phyloP scores from a whole-genome alignment of 352 stramenopile species.

The Phytophthora pistaciae region DNA sequence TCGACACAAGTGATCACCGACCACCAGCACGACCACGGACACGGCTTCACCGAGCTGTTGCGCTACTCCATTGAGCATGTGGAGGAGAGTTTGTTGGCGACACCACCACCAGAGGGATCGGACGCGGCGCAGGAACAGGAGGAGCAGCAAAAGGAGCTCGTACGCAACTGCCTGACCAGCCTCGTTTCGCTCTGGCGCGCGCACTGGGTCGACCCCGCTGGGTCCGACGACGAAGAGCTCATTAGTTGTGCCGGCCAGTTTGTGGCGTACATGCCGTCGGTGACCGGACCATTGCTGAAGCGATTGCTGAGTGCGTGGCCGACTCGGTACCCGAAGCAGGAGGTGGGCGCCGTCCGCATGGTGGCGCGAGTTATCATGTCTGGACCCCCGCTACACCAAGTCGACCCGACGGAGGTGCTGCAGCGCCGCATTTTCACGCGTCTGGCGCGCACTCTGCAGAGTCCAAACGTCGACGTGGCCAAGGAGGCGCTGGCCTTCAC shows the following conservation, averaged over 20 bases:
- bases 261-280: constrained; percentile 82
- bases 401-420: constrained; percentile 45
- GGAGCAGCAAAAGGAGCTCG: constrained; percentile 54
- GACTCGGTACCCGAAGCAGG: constrained; percentile 65
- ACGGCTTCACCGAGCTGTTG: constrained; percentile 85
- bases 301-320: constrained; percentile 75
- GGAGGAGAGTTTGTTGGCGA: constrained; percentile 45
- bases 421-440: constrained; percentile 63
- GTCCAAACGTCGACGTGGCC: constrained; percentile 72
- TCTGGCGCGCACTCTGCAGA: constrained; percentile 67
- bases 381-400: constrained; percentile 63
- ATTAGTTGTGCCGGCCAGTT: constrained; percentile 86
- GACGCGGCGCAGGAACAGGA: constrained; percentile 35
- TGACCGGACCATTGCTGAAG: constrained; percentile 58
- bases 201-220: constrained; percentile 79
- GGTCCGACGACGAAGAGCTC: constrained; percentile 87
- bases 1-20: constrained; percentile 51
- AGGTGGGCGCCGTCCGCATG: constrained; percentile 85
- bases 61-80: constrained; percentile 87
- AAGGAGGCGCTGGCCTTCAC: constrained; percentile 88
- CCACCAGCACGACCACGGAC: constrained; percentile 77
- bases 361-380: constrained; percentile 88
- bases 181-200: constrained; percentile 75
- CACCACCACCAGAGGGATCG: constrained; percentile 20
- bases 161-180: constrained; percentile 77